Evolutionary conservation across 495 filamentous ascomycete genomes (phyloP).

Genomic region (Aspergillus ellipticus): DNA sequence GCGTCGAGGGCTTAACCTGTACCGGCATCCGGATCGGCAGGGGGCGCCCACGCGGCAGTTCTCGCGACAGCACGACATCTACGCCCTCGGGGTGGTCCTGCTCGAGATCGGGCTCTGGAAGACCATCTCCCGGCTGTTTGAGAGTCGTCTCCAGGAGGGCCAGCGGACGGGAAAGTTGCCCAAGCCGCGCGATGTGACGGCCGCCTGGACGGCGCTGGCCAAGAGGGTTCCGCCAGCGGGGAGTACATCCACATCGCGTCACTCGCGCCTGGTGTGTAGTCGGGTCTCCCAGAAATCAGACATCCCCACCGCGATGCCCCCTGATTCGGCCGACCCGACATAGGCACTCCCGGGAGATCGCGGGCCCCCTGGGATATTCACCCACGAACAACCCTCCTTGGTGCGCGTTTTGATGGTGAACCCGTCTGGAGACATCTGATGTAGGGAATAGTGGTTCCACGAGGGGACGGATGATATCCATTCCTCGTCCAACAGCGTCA

Average conservation of each 20-base stretch:
- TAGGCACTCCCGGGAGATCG: slow-evolving; percentile 44
- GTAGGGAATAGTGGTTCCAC: slow-evolving; percentile 46
- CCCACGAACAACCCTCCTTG: slow-evolving; percentile 43
- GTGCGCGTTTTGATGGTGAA: slow-evolving; percentile 50
- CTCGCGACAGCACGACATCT: slow-evolving; percentile 34
- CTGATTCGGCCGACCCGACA: slow-evolving; percentile 40
- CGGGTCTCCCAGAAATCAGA: slow-evolving; percentile 46
- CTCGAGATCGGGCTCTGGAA: slow-evolving; percentile 37
- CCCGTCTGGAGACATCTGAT: slow-evolving; percentile 46
- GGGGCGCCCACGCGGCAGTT: slow-evolving; percentile 18
- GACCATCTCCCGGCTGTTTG: slow-evolving; percentile 18
- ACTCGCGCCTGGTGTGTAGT: slow-evolving; percentile 33
- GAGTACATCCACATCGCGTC: slow-evolving; percentile 50
- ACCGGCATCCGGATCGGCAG: slow-evolving; percentile 30
- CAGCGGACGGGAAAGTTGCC: slow-evolving; percentile 14
- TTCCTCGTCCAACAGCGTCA: slow-evolving; percentile 18
- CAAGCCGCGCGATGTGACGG: slow-evolving; percentile 9
- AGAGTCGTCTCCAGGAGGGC: slow-evolving; percentile 11
- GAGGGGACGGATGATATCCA: slow-evolving; percentile 41
- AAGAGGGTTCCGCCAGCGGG: slow-evolving; percentile 40
- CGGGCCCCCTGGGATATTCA: slow-evolving; percentile 46
- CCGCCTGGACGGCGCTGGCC: slow-evolving; percentile 12
- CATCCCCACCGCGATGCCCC: slow-evolving; percentile 46
- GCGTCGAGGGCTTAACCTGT: slow-evolving; percentile 25
- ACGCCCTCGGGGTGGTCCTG: slow-evolving; percentile 34